phyloP scores from a whole-genome alignment of 2,329 filamentous ascomycete genomes.

The Fusarium humuli region DNA sequence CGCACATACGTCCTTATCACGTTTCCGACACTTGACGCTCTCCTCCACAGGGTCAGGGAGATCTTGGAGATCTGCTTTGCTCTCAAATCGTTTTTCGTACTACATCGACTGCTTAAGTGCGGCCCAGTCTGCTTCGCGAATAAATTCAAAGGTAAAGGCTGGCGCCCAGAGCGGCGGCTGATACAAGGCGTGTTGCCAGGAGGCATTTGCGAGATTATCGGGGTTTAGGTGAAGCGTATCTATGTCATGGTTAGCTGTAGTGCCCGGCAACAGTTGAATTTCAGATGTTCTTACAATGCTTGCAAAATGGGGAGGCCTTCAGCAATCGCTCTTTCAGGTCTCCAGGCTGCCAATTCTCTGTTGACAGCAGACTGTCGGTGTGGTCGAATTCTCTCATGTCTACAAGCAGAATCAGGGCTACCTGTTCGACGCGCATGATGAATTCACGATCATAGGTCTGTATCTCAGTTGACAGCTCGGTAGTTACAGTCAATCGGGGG shows the following conservation, averaged over 20 bases:
- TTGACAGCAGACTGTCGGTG: no score
- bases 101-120: not conserved
- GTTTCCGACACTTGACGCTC: not conserved
- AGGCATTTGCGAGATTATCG: rapidly evolving
- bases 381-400: no score
- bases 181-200: not conserved
- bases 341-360: no score
- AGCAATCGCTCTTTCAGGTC: rapidly evolving
- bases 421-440: no score
- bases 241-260: not conserved
- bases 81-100: not conserved
- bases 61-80: not conserved
- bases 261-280: rapidly evolving
- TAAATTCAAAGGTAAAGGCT: not conserved
- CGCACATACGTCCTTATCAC: not conserved
- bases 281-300: not conserved
- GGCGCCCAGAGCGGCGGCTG: no score
- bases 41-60: not conserved
- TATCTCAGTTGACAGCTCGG: no score
- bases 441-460: no score
- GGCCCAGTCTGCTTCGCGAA: not conserved
- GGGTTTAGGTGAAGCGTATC: not conserved
- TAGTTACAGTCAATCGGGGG: rapidly evolving
- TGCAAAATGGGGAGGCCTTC: not conserved
- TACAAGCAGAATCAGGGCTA: no score